A percentile compares a stretch with the other conserved stretches of the same genome.
phyloP scores from a whole-genome alignment of 140 eudicot genomes.

The Cichorium intybus region DNA sequence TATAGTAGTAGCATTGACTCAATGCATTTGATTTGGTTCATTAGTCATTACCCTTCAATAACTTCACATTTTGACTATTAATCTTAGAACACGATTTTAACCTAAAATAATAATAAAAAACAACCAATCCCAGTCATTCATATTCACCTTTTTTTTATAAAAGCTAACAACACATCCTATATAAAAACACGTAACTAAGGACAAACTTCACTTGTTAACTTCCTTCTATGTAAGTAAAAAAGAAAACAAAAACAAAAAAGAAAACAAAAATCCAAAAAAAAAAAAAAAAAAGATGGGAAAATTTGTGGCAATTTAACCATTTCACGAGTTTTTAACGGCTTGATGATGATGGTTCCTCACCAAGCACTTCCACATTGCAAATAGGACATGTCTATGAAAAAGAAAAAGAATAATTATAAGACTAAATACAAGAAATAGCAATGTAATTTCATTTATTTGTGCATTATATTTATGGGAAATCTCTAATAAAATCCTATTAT shows the following conservation, averaged over 20 bases:
- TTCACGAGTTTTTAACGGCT: slow-evolving; percentile 25
- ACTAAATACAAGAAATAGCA: neutral
- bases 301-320: slow-evolving; percentile 15
- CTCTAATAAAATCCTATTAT: too few relatives aligned
- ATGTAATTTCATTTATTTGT: too few relatives aligned
- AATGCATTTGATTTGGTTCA: too few relatives aligned
- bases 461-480: too few relatives aligned
- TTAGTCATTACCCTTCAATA: neutral
- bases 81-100: neutral
- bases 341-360: slow-evolving; percentile 27
- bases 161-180: slow-evolving; percentile 22
- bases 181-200: slow-evolving; percentile 25
- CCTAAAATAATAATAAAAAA: neutral
- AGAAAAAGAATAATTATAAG: neutral
- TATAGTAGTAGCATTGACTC: too few relatives aligned
- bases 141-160: slow-evolving; percentile 29
- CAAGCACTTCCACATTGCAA: slow-evolving; percentile 74
- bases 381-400: slow-evolving; percentile 61
- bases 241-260: neutral
- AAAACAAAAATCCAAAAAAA: slow-evolving; percentile 8
- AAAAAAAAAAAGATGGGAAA: slow-evolving; percentile 15
- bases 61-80: neutral
- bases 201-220: slow-evolving; percentile 29
- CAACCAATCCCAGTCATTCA: slow-evolving; percentile 18
- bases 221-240: slow-evolving; percentile 32